These are phyloP conservation scores for Naganishia onofrii DNA, from an alignment of 768 basidiomycete genomes.

Conservation along the genomic window DNA sequence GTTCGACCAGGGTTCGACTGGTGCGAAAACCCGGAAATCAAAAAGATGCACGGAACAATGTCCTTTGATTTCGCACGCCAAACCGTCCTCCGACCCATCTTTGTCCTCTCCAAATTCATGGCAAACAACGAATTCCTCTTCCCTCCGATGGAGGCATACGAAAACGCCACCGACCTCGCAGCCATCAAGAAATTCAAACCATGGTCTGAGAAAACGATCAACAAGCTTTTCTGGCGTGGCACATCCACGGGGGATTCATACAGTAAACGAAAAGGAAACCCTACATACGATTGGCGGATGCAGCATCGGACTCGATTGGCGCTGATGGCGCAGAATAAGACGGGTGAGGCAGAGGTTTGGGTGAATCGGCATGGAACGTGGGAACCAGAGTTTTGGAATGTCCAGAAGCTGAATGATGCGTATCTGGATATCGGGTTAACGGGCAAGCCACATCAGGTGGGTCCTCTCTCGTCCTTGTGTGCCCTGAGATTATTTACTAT, in stretches of 20 bases:
- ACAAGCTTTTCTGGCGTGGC: slow-evolving; percentile 53
- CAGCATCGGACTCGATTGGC: slow-evolving; percentile 52
- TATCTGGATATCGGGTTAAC: slow-evolving; percentile 50
- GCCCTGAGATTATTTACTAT: background rate
- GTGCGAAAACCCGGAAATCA: slow-evolving; percentile 42
- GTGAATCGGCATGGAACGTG: slow-evolving; percentile 43
- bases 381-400: slow-evolving; percentile 40
- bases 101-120: slow-evolving; percentile 47
- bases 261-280: slow-evolving; percentile 40
- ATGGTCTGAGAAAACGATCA: slow-evolving; percentile 52
- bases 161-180: slow-evolving; percentile 38
- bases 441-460: slow-evolving; percentile 46
- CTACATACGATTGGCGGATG: slow-evolving; percentile 46
- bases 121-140: slow-evolving; percentile 48
- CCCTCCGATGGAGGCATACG: slow-evolving; percentile 46
- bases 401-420: slow-evolving; percentile 38
- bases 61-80: slow-evolving; percentile 44
- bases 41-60: slow-evolving; percentile 43
- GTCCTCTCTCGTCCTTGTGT: slow-evolving; percentile 7
- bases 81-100: slow-evolving; percentile 45
- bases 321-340: slow-evolving; percentile 44
- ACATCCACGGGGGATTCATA: slow-evolving; percentile 50
- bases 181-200: slow-evolving; percentile 38
- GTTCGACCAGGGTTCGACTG: slow-evolving; percentile 41
- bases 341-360: slow-evolving; percentile 46